Evolutionary conservation across 805 yeast species (phyloP), one percentile per base, ranked within the genome.

Genomic region (Monosporozyma yasuniensis): DNA sequence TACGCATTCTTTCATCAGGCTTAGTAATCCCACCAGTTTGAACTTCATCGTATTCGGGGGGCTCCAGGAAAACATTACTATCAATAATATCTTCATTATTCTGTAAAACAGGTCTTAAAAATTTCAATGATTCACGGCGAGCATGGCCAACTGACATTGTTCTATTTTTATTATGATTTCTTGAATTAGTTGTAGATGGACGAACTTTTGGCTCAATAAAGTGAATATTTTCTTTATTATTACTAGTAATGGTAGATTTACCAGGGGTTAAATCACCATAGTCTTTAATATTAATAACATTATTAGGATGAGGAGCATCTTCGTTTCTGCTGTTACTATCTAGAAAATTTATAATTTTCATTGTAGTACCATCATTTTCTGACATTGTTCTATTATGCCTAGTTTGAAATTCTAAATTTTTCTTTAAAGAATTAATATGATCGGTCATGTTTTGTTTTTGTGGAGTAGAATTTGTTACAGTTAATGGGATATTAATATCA

Each of bases 61-160:
- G 14, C 64, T 51, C 43, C 65, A 63, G 9, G 34, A 28, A 18
- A 21, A n/a, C 38, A 18, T 28, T 11, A 68, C 66, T 23, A 64
- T 61, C 27, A 12, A 32, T 12, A 10, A n/a, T 22, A 3, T 32
- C 22, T 35, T 45, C 41, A 32, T 44, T 44, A 44, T 44, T 44
- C 9, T 61, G 61, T 2, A 57, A 58, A 12, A 63, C 62, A 4
- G 66, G 61, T 50, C 64, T 59, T 44, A 51, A 51, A 23, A 54
- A 58, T 54, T 74, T 72, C 46, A 74, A 64, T 4, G 83, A 74
- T 50, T 80, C 83, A 56, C 78, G 82, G 59, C 87, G 76, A 16
- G 78, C 75, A 61, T 87, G 90, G 2, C 69, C 68, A 46, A 86
- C 80, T 16, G 95, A 84, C 61, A 84, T 87, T 3, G 95, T 93